These are phyloP conservation scores for Fraxinus ornus DNA, from an alignment of 305 asterid species.

Conservation along the genomic window DNA sequence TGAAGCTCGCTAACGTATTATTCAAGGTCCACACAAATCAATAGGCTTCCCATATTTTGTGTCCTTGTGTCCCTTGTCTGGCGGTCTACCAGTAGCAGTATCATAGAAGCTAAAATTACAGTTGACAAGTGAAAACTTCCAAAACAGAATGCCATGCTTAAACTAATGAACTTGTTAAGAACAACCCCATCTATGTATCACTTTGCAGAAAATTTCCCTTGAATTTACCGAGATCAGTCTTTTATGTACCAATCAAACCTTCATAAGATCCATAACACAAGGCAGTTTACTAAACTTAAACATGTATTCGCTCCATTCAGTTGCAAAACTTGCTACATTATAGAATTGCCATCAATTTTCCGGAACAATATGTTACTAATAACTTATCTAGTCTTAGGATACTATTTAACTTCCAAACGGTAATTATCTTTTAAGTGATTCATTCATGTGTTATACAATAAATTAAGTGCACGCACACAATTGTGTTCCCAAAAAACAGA, in stretches of 20 bases:
- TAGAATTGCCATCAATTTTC: too few relatives aligned
- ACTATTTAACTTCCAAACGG: neutral
- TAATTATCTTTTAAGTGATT: neutral
- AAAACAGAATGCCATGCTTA: neutral
- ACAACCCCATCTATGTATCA: neutral
- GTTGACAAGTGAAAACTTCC: neutral
- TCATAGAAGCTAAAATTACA: neutral
- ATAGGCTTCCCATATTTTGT: neutral
- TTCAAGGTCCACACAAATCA: neutral
- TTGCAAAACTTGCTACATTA: too few relatives aligned
- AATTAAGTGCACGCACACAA: neutral
- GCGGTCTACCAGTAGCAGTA: neutral
- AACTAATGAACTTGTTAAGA: neutral
- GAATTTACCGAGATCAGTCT: neutral
- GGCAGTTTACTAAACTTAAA: neutral
- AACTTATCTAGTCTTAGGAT: neutral
- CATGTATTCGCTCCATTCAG: neutral
- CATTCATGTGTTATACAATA: neutral
- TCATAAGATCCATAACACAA: neutral
- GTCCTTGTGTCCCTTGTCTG: neutral
- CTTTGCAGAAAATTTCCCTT: neutral
- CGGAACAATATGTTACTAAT: neutral
- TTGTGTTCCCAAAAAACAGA: neutral
- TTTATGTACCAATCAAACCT: neutral
- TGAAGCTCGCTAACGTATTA: neutral